Evolutionary conservation across 805 yeast genomes (phyloP).

Genomic region (Clavispora asparagi): DNA sequence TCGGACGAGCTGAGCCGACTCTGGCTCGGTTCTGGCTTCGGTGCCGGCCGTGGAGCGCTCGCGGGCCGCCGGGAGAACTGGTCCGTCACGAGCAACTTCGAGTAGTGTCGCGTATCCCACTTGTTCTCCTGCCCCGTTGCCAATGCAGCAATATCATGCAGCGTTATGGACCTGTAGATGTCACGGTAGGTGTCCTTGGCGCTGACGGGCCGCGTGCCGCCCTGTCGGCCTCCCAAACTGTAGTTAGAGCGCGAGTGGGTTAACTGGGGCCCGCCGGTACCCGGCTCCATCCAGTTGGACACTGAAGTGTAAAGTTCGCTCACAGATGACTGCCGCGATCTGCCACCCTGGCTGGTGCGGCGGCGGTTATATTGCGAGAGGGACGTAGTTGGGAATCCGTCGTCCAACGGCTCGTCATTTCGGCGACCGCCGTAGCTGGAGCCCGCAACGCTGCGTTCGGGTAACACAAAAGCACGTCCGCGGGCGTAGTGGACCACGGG

Average conservation of each 20-base stretch:
- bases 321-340: conserved; percentile 34
- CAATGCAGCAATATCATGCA: conserved; percentile 21
- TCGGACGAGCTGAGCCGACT: conserved; percentile 14
- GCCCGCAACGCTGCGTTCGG: conserved; percentile 1
- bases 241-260: conserved; percentile 12
- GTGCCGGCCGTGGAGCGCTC: neutral
- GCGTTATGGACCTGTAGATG: conserved; percentile 34
- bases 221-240: conserved; percentile 9
- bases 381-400: conserved; percentile 30
- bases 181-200: conserved; percentile 28
- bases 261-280: conserved; percentile 8
- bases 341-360: conserved; percentile 12
- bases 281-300: conserved; percentile 52
- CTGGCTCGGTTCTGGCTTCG: neutral
- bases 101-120: neutral
- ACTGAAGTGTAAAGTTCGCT: conserved; percentile 40
- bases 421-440: conserved; percentile 1
- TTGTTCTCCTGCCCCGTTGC: conserved; percentile 6
- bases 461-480: neutral
- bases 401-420: conserved; percentile 13
- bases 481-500: conserved; percentile 6
- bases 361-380: conserved; percentile 31
- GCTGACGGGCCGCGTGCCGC: conserved; percentile 1
- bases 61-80: neutral
- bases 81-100: conserved; percentile 1